A percentile compares a stretch with the other conserved stretches of the same genome.
Evolutionary conservation across 345 rosid species (phyloP).

Genomic region (Luvunga scandens): DNA sequence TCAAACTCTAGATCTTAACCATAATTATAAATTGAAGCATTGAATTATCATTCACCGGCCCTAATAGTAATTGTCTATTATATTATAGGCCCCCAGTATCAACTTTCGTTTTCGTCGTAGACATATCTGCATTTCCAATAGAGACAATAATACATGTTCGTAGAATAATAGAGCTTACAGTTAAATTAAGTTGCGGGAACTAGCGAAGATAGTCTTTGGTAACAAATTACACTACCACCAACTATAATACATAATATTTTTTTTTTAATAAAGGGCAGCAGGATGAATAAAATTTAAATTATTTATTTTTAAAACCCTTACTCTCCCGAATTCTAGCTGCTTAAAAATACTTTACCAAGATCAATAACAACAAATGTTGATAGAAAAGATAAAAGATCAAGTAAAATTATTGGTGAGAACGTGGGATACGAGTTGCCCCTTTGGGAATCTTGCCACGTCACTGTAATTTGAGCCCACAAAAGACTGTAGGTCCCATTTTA

Average conservation of each 20-base stretch:
- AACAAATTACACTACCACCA: background rate
- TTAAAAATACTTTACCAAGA: no score
- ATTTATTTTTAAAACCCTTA: no score
- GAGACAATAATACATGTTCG: background rate
- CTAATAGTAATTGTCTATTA: no score
- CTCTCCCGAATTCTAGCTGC: no score
- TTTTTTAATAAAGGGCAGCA: no score
- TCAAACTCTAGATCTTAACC: no score
- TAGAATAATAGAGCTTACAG: background rate
- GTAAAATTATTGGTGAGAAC: background rate
- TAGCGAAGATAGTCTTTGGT: background rate
- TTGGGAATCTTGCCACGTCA: constrained; percentile 1
- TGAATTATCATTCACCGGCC: no score
- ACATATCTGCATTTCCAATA: background rate
- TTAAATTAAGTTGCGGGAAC: background rate
- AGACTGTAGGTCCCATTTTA: constrained; percentile 15
- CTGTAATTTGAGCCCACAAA: background rate
- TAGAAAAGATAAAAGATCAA: background rate
- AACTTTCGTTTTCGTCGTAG: background rate
- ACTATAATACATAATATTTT: no score
- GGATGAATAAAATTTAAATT: no score
- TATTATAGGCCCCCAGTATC: background rate
- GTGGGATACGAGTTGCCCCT: no score
- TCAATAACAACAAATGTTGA: background rate
- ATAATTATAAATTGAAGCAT: no score